Percentiles rank a stretch among this genome's conserved stretches.
Conservation (phyloP, 148 eudicot genomes). For the Limonium bicolor region DNA sequence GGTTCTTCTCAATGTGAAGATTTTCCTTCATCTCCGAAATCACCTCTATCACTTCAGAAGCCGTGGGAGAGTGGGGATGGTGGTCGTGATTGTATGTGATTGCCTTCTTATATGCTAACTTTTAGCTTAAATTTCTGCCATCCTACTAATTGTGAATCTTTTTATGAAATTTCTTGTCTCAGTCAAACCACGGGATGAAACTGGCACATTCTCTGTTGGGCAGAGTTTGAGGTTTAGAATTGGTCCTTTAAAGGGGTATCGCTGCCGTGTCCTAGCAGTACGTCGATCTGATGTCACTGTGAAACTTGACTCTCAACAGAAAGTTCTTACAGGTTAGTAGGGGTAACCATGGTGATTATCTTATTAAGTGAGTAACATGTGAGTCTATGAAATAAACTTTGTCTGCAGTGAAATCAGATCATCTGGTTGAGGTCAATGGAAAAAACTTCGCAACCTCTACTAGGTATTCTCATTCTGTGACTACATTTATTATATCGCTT, state of each 20-base stretch:
- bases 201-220: slow-evolving; percentile 71
- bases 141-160: neutral
- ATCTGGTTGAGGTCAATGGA: slow-evolving; percentile 78
- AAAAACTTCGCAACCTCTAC: slow-evolving; percentile 35
- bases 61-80: slow-evolving; percentile 45
- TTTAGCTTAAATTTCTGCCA: slow-evolving; percentile 1
- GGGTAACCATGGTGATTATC: no score
- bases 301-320: slow-evolving; percentile 88
- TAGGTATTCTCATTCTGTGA: slow-evolving; percentile 21
- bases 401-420: slow-evolving; percentile 70
- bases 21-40: slow-evolving; percentile 58
- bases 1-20: slow-evolving; percentile 48
- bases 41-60: slow-evolving; percentile 59
- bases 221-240: slow-evolving; percentile 75
- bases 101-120: neutral
- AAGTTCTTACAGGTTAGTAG: slow-evolving; percentile 89
- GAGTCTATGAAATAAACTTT: slow-evolving; percentile 3
- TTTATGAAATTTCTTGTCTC: slow-evolving; percentile 1
- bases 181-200: slow-evolving; percentile 41
- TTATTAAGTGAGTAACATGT: no score
- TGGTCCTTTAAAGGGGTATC: slow-evolving; percentile 95
- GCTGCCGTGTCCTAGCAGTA: slow-evolving; percentile 74
- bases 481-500: slow-evolving; percentile 4
- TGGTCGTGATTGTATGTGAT: slow-evolving; percentile 38
- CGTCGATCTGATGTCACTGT: slow-evolving; percentile 80